Conservation (phyloP, 1,284 basidiomycete species). For the Vanrija pseudolonga region DNA sequence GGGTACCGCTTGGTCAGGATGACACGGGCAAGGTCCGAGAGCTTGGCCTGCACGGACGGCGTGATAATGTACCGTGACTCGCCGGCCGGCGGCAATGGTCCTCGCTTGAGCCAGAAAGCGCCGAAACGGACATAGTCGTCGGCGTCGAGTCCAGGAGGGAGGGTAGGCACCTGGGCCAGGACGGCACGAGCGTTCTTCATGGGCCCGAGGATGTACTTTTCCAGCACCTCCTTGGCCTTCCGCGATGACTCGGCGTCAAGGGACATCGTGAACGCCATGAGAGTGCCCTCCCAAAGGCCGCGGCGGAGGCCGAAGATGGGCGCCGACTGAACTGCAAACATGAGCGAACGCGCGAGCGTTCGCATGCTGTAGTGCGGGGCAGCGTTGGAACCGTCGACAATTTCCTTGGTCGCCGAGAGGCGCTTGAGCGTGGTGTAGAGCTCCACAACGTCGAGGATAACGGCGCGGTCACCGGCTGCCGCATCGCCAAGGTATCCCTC, state of each 20-base stretch:
- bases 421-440: constrained; percentile 81
- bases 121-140: constrained; percentile 78
- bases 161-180: constrained; percentile 63
- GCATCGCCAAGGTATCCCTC: constrained; percentile 83
- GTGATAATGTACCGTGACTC: constrained; percentile 87
- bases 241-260: constrained; percentile 72
- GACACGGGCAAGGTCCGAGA: constrained; percentile 87
- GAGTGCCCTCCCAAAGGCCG: constrained; percentile 89
- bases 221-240: constrained; percentile 66
- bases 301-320: constrained; percentile 75
- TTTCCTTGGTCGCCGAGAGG: constrained; percentile 71
- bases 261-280: constrained; percentile 98
- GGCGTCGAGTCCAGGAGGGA: constrained; percentile 55
- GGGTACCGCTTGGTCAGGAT: constrained; percentile 86
- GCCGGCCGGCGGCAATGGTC: constrained; percentile 56
- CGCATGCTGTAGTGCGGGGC: constrained; percentile 98
- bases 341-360: constrained; percentile 85
- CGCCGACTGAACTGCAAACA: constrained; percentile 81
- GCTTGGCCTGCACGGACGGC: constrained; percentile 91
- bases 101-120: constrained; percentile 83
- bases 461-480: constrained; percentile 79
- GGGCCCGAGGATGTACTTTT: constrained; percentile 74
- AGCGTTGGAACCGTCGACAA: constrained; percentile 92
- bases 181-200: constrained; percentile 78
- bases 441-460: constrained; percentile 86